Evolutionary conservation across 352 stramenopile species (phyloP), one percentile per base, ranked within the genome.

Genomic region (Pythium brachiatum): DNA sequence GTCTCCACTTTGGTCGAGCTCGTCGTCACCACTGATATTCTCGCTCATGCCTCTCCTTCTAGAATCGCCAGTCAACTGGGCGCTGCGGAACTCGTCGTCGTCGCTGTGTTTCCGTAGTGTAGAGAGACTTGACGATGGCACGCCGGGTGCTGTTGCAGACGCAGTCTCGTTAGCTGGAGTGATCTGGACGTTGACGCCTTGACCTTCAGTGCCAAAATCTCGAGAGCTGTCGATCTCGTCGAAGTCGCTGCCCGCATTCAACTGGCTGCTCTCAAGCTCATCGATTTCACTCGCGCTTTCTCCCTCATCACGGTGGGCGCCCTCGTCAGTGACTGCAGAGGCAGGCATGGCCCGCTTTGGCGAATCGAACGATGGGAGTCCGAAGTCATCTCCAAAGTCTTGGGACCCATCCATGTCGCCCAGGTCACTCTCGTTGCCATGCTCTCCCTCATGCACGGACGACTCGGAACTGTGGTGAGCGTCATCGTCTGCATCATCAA

Each of bases 51-150:
- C n/a, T n/a, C n/a, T n/a, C n/a, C n/a, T 13, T n/a, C 47, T 29
- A 3, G 41, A 9, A 55, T 62, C 44, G 31, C 54, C 55, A 6
- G 5, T 36, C 43, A 62, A 48, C 20, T 62, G 53, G 7, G 53
- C 53, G 5, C 20, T 36, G 20, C 47, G 32, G n/a, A 46, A 32
- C 20, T 58, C 52, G 34, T 58, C 52, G 6, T 58, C 55, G 15
- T 62, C 55, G 36, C 32, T 58, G 52, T 58, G 31, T 25, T 23
- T 20, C 4, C 21, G 52, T 43, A 39, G 48, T n/a, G 48, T 27
- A 21, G 52, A 16, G 15, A 48, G 20, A 7, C 41, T n/a, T n/a
- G n/a, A n/a, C n/a, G 11, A 53, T 34, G 21, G 43, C 43, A 51
- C 11, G 7, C 20, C 13, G 12, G 43, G 43, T 31, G 29, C n/a